Evolutionary conservation across 805 yeast species (phyloP), one percentile per base, ranked within the genome.

Genomic region (Candida nanaspora): DNA sequence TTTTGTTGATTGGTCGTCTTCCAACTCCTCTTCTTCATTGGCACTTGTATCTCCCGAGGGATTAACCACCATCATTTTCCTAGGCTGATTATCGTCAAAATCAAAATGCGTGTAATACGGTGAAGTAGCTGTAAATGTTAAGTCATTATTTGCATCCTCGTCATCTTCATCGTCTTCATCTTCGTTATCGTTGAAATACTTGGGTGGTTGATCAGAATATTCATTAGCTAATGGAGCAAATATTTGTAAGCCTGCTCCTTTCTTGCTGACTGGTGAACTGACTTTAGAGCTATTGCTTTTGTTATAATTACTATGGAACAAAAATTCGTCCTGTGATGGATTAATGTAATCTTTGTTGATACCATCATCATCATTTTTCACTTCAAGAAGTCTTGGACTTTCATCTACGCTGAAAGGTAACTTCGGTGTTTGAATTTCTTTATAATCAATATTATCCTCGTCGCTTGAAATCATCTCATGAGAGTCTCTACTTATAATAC

Each of bases 121-220:
- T 2, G 68, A 56, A 37, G 57, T 53, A 2, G 65, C 68, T 6
- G 54, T 56, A 41, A 65, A 65, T 35, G 57, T 58, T 18, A 65
- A 40, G 6, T 48, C 55, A 2, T 51, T 63, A 35, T 52, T 50
- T 2, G 44, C 56, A 14, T 46, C 55, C 15, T 47, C 51, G 9
- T 42, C 47, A 14, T 47, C 46, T 6, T 31, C 34, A 11, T 31
- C 23, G 7, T 21, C 26, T 5, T 33, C 27, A 33, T 33, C 35
- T 4, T 21, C 18, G 27, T 20, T 27, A 23, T 23, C 21, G 7
- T 23, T 21, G 14, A 27, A 27, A 11, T 23, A 23, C 11, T 28
- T 28, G 9, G 15, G 31, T 10, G 15, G 31, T n/a, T n/a, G n/a
- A n/a, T n/a, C n/a, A n/a, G n/a, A 6, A 6, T 15, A 13, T 11